Evolutionary conservation across 805 yeast species (phyloP).

Genomic region (Wickerhamiella spandovensis): DNA sequence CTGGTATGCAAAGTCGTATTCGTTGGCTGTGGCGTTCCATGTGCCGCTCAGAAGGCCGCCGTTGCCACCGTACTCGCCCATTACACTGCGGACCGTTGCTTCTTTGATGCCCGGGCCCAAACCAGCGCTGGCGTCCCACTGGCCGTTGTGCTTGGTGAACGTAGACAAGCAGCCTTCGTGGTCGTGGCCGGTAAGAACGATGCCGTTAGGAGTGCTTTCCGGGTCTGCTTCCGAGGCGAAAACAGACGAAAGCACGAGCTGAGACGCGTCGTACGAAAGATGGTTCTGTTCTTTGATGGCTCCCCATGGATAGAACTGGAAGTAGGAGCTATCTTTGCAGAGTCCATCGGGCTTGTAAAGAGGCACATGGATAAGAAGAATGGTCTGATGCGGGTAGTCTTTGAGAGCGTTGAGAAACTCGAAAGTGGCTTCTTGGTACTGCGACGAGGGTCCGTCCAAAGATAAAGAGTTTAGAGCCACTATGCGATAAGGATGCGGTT

Average conservation of each 20-base stretch:
- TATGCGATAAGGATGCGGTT: conserved; percentile 54
- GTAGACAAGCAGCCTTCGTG: conserved; percentile 82
- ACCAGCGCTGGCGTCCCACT: conserved; percentile 14
- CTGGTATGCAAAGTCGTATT: conserved; percentile 57
- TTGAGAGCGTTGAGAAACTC: conserved; percentile 53
- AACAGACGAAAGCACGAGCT: conserved; percentile 53
- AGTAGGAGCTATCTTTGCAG: conserved; percentile 77
- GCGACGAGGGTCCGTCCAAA: conserved; percentile 65
- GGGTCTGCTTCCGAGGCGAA: no score
- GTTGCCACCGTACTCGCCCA: conserved; percentile 93
- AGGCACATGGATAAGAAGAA: conserved; percentile 81
- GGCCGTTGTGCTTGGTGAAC: conserved; percentile 26
- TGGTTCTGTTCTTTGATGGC: conserved; percentile 59
- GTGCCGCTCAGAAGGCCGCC: conserved; percentile 74
- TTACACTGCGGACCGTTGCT: conserved; percentile 78
- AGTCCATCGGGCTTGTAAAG: conserved; percentile 69
- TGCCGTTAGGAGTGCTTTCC: conserved; percentile 42
- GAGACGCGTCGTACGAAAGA: conserved; percentile 50
- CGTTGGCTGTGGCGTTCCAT: conserved; percentile 30
- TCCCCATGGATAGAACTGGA: conserved; percentile 36
- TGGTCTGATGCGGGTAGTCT: conserved; percentile 50
- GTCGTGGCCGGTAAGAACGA: conserved; percentile 88
- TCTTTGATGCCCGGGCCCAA: conserved; percentile 29
- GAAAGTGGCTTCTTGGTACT: conserved; percentile 65
- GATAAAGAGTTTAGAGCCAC: conserved; percentile 78